Conservation (phyloP, 139 green algal species). For the Micractinium conductrix region DNA sequence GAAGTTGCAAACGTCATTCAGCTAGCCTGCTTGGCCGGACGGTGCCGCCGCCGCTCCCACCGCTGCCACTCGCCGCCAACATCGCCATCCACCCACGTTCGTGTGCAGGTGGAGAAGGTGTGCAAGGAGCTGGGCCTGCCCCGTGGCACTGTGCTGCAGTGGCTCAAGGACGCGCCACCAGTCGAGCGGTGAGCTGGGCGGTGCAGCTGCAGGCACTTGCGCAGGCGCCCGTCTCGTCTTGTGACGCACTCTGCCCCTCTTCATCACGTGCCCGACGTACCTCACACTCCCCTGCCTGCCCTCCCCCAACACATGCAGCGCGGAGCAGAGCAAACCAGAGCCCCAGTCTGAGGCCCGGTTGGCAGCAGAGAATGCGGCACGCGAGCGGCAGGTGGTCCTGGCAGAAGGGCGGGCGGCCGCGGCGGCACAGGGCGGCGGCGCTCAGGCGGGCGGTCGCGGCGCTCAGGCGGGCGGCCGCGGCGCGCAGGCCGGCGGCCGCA, state of each 20-base stretch:
- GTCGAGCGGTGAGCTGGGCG: not conserved
- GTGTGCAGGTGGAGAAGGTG: conserved; percentile 22
- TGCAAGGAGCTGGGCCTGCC: conserved; percentile 28
- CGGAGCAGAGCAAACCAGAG: no score
- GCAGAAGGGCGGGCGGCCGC: not conserved
- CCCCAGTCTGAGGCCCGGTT: not conserved
- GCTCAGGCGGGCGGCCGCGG: no score
- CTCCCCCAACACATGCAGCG: not conserved
- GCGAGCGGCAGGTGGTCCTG: not conserved
- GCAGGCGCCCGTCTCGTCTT: no score
- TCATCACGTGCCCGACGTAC: no score
- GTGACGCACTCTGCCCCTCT: no score
- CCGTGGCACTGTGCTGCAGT: conserved; percentile 24
- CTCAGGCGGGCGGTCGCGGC: not conserved
- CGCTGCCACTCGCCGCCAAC: no score
- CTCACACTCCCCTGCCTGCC: no score
- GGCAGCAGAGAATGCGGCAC: conserved; percentile 8
- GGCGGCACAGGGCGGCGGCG: not conserved
- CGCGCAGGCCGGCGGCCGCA: no score
- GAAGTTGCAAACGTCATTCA: no score
- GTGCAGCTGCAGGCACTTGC: not conserved
- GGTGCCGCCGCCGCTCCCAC: no score
- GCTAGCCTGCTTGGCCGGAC: no score
- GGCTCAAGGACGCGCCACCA: conserved; percentile 2
- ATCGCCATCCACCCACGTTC: no score